Percentiles rank a stretch among this genome's conserved stretches.
Conservation (phyloP, 2,329 filamentous ascomycete genomes). For the Byssothecium circinans region DNA sequence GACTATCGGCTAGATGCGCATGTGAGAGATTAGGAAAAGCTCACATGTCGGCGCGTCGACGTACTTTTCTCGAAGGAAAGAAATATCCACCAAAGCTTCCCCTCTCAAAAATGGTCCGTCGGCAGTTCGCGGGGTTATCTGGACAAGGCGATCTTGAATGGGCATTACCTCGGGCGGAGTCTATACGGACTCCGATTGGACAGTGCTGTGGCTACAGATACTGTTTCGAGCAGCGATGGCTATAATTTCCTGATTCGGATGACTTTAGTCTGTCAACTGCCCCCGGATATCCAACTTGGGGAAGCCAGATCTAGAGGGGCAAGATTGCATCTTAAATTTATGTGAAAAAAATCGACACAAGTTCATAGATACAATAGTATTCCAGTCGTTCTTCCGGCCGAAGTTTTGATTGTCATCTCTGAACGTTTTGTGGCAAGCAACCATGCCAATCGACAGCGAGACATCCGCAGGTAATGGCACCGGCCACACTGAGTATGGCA, state of each 20-base stretch:
- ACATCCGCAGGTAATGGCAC: slow-evolving; percentile 11
- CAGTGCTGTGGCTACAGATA: not conserved
- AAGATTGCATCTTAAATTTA: not conserved
- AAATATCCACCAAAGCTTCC: not conserved
- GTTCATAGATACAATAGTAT: not conserved
- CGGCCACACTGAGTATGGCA: slow-evolving; percentile 25
- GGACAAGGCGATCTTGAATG: not conserved
- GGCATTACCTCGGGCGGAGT: not conserved
- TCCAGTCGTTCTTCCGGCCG: no score
- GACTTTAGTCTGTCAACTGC: slow-evolving; percentile 1
- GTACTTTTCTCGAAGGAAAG: not conserved
- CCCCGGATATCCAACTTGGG: slow-evolving; percentile 12
- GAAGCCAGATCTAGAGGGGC: slow-evolving; percentile 1
- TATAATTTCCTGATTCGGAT: slow-evolving; percentile 4
- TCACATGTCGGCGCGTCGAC: not conserved
- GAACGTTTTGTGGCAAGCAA: not conserved
- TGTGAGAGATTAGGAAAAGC: not conserved
- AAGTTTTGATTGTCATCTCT: not conserved
- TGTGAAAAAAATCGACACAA: not conserved
- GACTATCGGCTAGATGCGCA: not conserved
- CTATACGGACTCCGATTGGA: not conserved
- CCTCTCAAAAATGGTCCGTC: not conserved
- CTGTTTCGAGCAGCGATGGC: not conserved
- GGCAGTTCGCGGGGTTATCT: not conserved
- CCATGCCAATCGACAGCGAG: slow-evolving; percentile 8